phyloP scores from a whole-genome alignment of 2,329 filamentous ascomycete genomes.

The Chaetothyriales sp. region DNA sequence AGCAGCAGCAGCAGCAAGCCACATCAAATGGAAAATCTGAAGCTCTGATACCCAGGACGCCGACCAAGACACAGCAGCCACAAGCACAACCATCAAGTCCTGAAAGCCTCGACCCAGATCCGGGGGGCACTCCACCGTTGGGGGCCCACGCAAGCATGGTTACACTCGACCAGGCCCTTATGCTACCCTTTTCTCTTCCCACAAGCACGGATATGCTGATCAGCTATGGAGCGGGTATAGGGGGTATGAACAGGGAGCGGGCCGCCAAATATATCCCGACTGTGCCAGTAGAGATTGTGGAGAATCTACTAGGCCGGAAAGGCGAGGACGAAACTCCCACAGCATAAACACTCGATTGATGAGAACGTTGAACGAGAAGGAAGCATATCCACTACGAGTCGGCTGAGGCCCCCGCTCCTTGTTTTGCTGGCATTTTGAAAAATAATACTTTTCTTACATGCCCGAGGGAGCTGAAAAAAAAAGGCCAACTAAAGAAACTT shows the following conservation, averaged over 20 bases:
- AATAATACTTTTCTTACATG: neutral
- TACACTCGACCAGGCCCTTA: slow-evolving; percentile 74
- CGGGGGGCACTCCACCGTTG: slow-evolving; percentile 4
- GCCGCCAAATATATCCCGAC: slow-evolving; percentile 93
- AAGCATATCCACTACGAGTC: no score
- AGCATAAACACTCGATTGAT: neutral
- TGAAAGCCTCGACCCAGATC: slow-evolving; percentile 1
- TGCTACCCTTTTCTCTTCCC: slow-evolving; percentile 87
- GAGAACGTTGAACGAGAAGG: neutral
- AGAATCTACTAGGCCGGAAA: neutral
- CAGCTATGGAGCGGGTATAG: slow-evolving; percentile 86
- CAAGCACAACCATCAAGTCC: slow-evolving; percentile 15
- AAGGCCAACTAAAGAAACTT: no score
- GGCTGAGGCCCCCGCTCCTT: no score
- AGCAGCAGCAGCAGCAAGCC: neutral
- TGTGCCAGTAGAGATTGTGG: slow-evolving; percentile 81
- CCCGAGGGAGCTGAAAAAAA: no score
- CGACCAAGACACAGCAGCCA: slow-evolving; percentile 8
- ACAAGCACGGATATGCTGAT: slow-evolving; percentile 96
- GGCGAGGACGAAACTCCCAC: neutral
- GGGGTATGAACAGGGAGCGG: slow-evolving; percentile 76
- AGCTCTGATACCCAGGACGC: slow-evolving; percentile 10
- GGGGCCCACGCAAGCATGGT: slow-evolving; percentile 9
- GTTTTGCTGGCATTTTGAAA: neutral
- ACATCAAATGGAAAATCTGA: slow-evolving; percentile 5